These are phyloP conservation scores for Cymbidium sinense DNA, from an alignment of 106 monocot species.

Conservation along the genomic window DNA sequence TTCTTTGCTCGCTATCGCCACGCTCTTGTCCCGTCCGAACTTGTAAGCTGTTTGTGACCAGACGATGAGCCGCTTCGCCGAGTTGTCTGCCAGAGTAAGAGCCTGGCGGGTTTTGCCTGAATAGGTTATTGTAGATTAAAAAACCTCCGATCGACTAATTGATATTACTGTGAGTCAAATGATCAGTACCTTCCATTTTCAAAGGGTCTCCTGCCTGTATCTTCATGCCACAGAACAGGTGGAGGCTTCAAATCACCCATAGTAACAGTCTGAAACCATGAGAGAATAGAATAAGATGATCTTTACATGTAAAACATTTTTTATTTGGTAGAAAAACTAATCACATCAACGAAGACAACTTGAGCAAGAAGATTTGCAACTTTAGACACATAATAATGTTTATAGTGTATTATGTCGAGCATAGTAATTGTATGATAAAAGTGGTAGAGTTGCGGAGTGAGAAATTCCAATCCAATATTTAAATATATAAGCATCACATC, in stretches of 20 bases:
- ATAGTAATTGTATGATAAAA: no score
- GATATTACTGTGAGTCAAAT: background rate
- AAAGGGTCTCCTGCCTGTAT: conserved; percentile 60
- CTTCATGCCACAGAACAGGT: conserved; percentile 94
- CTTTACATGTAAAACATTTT: background rate
- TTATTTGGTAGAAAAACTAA: background rate
- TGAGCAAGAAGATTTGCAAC: no score
- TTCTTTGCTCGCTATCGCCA: conserved; percentile 1
- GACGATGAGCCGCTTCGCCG: conserved; percentile 86
- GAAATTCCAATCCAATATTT: no score
- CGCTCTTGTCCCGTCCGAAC: background rate
- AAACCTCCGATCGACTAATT: background rate
- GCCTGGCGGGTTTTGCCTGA: conserved; percentile 74
- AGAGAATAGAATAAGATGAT: background rate
- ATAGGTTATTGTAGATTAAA: background rate
- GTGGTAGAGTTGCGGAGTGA: no score
- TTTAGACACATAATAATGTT: no score
- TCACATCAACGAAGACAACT: no score
- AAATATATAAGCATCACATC: no score
- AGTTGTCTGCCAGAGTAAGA: conserved; percentile 61
- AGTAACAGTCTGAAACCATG: conserved; percentile 48
- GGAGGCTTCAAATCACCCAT: conserved; percentile 80
- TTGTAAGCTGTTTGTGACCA: conserved; percentile 77
- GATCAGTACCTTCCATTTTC: conserved; percentile 51
- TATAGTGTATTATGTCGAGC: no score